These are phyloP conservation scores for Paecilomyces niveus DNA, from an alignment of 2,329 filamentous ascomycete species.

Conservation along the genomic window DNA sequence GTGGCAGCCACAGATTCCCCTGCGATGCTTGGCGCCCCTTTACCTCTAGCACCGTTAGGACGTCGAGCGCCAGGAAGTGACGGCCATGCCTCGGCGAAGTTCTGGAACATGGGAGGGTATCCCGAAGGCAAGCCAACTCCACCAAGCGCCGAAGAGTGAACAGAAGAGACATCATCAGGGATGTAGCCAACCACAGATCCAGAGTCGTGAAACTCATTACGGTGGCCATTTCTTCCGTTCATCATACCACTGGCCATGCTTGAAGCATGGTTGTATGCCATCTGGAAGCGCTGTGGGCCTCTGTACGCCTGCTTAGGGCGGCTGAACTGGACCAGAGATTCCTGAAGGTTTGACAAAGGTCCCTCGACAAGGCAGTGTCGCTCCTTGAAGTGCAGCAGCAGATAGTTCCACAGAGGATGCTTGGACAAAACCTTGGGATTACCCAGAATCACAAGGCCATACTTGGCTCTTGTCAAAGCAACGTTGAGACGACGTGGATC, in stretches of 20 bases:
- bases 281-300: slow-evolving; percentile 77
- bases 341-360: slow-evolving; percentile 89
- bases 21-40: slow-evolving; percentile 68
- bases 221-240: slow-evolving; percentile 45
- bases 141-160: slow-evolving; percentile 85
- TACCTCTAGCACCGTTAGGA: slow-evolving; percentile 56
- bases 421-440: slow-evolving; percentile 97
- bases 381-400: slow-evolving; percentile 94
- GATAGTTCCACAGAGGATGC: slow-evolving; percentile 94
- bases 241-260: slow-evolving; percentile 49
- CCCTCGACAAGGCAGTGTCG: slow-evolving; percentile 93
- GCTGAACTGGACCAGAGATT: slow-evolving; percentile 89
- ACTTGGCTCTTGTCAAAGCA: slow-evolving; percentile 92
- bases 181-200: slow-evolving; percentile 93
- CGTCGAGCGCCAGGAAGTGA: slow-evolving; percentile 66
- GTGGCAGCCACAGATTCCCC: slow-evolving; percentile 90
- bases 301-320: slow-evolving; percentile 89
- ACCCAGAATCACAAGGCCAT: slow-evolving; percentile 89
- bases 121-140: slow-evolving; percentile 74
- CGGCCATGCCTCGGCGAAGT: slow-evolving; percentile 88
- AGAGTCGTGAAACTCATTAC: slow-evolving; percentile 59
- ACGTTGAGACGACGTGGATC: slow-evolving; percentile 97
- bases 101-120: slow-evolving; percentile 92
- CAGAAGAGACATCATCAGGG: slow-evolving; percentile 91
- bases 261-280: slow-evolving; percentile 63